Evolutionary conservation across 2,329 filamentous ascomycete genomes (phyloP), one percentile per base, ranked within the genome.

Genomic region (Gaeumannomyces tritici): DNA sequence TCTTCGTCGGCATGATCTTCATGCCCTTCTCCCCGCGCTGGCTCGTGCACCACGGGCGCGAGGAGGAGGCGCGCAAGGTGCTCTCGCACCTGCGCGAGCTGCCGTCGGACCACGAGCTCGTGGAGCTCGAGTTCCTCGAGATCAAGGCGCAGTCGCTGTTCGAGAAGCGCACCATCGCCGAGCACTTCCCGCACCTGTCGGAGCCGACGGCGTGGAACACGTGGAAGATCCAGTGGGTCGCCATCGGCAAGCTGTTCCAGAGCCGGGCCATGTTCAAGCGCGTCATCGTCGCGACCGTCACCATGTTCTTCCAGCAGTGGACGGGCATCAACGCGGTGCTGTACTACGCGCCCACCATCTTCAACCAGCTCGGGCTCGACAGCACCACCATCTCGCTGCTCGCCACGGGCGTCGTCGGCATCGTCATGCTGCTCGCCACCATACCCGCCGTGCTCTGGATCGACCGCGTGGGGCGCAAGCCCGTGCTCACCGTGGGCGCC

Each of bases 1-100:
- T 93, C 1, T 83, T 87, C 31, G 68, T 81, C 13, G 89, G 89
- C 51, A 92, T 92, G 82, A 69, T 89, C 13, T 90, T 90, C 75
- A 90, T 93, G 88, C 90, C 89, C 0, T 91, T 89, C 74, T 89
- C 84, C 0, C 90, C 90, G 0, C 81, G 90, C 67, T 92, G 89
- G 89, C 80, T 93, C 1, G 76, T 89, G 11, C 85, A 91, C 71
- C 86, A 89, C 68, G 78, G 77, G 63, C 85, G 88, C 47, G 88
- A 92, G 68, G 80, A 80, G 0, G 89, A 93, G 70, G 88, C 87
- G 0, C 82, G 83, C 21, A 71, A 71, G 12, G 84, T 86, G 1
- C 79, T 93, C 1, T 83, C 88, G 0, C 78, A 71, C 60, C 83
- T 93, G 3, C 85, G 90, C 28, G 80, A 79, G 7, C 80, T 90